These are phyloP conservation scores for Casuarina cunninghamiana DNA, from an alignment of 306 rosid species.

Conservation along the genomic window DNA sequence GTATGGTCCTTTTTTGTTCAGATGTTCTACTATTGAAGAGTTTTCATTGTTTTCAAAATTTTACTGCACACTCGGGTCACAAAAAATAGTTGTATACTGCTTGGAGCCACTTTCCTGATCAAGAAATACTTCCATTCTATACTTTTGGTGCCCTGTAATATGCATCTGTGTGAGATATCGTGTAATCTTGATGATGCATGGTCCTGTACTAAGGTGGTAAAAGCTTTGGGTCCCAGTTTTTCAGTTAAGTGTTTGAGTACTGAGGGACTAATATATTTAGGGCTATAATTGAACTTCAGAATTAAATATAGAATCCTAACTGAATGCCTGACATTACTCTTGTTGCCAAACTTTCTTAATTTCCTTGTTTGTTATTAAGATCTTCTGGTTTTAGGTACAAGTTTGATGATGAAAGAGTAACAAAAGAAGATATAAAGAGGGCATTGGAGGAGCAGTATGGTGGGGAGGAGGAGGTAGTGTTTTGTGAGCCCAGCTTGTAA, in stretches of 20 bases:
- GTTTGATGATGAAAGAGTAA: conserved; percentile 96
- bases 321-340: conserved; percentile 11
- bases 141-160: background rate
- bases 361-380: conserved; percentile 26
- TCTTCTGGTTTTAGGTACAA: conserved; percentile 62
- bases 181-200: background rate
- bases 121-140: background rate
- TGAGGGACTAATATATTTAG: background rate
- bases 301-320: background rate
- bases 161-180: background rate
- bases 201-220: background rate
- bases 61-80: background rate
- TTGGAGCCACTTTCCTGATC: background rate
- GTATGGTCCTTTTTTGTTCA: background rate
- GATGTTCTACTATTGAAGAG: background rate
- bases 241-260: background rate
- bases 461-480: conserved; percentile 93
- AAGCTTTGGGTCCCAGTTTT: background rate
- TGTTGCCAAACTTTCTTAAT: conserved; percentile 2
- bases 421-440: conserved; percentile 91
- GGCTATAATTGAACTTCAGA: background rate
- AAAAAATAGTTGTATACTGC: background rate
- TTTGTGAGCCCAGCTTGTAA: conserved; percentile 16
- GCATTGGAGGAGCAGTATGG: conserved; percentile 99
- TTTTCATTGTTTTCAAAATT: background rate